Evolutionary conservation across 2,329 filamentous ascomycete species (phyloP).

Genomic region (Apiospora rasikravindrae): DNA sequence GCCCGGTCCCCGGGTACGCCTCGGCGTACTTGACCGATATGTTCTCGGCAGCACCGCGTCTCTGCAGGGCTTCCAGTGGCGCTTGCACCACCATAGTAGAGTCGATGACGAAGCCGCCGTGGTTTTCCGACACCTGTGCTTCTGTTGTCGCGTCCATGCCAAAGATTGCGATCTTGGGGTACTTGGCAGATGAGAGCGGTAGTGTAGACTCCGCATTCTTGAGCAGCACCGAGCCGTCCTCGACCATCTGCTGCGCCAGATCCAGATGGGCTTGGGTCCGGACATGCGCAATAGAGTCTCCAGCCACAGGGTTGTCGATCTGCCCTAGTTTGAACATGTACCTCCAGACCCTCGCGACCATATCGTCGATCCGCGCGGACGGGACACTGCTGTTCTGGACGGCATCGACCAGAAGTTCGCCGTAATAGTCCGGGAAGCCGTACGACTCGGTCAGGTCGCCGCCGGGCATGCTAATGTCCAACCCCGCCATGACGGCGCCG

Average conservation of each 20-base stretch:
- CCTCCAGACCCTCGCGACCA: conserved; percentile 55
- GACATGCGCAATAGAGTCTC: conserved; percentile 10
- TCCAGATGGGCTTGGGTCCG: conserved; percentile 20
- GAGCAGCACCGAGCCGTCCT: conserved; percentile 66
- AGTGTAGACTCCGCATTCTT: conserved; percentile 65
- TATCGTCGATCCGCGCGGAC: conserved; percentile 69
- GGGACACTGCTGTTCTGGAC: conserved; percentile 63
- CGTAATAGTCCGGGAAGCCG: conserved; percentile 60
- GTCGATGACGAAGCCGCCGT: conserved; percentile 28
- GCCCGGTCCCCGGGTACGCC: conserved; percentile 28
- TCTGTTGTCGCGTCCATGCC: conserved; percentile 67
- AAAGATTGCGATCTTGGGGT: conserved; percentile 62
- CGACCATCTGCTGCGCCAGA: conserved; percentile 41
- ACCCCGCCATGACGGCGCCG: conserved; percentile 54
- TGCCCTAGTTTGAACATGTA: conserved; percentile 20
- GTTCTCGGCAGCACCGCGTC: conserved; percentile 24
- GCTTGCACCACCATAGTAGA: conserved; percentile 26
- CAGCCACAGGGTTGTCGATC: conserved; percentile 15
- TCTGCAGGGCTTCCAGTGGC: conserved; percentile 24
- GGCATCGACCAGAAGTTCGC: conserved; percentile 55
- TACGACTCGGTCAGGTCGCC: background rate
- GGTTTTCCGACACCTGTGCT: conserved; percentile 26
- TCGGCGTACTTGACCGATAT: conserved; percentile 27
- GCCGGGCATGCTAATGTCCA: conserved; percentile 67
- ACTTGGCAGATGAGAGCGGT: conserved; percentile 55